Evolutionary conservation across 2,329 filamentous ascomycete species (phyloP), one percentile per base, ranked within the genome.

Genomic region (Cladobotryum protrusum): DNA sequence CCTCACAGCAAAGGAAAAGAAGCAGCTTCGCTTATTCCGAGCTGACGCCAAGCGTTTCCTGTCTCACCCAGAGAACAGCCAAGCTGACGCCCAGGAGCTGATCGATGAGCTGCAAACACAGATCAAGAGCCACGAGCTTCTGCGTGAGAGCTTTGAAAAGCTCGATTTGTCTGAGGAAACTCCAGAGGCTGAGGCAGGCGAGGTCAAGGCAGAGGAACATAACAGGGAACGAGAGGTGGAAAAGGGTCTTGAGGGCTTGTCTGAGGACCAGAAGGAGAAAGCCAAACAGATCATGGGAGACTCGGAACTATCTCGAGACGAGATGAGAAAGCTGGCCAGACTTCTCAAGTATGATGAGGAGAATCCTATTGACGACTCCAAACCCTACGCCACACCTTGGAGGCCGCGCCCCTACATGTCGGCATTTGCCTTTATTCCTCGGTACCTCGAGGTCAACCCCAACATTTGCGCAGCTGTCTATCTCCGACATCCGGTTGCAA

Each of bases 401-500:
- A 73, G 78, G 56, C 93, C 93, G 12, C 79, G 90, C 49, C 79
- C 86, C 47, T 97, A 81, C 70, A 95, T 99, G 87, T 78, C 81
- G 46, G 84, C 91, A 1, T 99, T 99, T 69, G 90, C 91, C 19
- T 96, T 96, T 69, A 90, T 99, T 58, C 93, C 93, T 11, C 77
- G 87, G 48, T 99, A 97, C 68, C 81, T 99, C 53, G 95, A 99
- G 72, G 93, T 99, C 60, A 96, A 97, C 75, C 93, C 95, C 69
- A 95, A 91, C 63, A 87, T 97, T 61, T 99, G 93, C 70, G 86
- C 91, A 1, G 93, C 93, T 11, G 90, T 99, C 37, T 99, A 99
- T 68, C 73, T 99, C 54, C 81, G 93, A 51, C 92, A 99, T 73
- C 93, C 93, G 0, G 92, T 97, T 40, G 93, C 89, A 20, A 79